Base-by-base conservation (phyloP, 495 filamentous ascomycete species). In the Trichoderma reesei region DNA sequence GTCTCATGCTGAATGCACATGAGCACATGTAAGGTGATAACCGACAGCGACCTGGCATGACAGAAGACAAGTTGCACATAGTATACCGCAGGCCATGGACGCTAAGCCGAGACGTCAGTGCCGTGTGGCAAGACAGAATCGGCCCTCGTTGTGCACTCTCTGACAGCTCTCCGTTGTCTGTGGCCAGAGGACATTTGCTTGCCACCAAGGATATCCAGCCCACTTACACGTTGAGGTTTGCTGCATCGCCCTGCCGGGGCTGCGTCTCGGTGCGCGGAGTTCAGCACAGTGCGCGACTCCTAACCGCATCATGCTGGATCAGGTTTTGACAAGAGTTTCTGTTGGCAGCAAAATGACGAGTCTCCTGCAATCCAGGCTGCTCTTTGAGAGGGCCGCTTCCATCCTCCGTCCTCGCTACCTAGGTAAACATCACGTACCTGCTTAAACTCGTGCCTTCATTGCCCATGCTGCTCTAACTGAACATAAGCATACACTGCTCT, bases 301-400 rank as follows among this genome's bases (percentile, higher is more conserved):
- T 31, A 18, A n/a, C 14, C 3, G 51, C 51, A 14, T 34, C 20
- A 34, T 3, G 51, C 51, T 56, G 20, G 34, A 56, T 56, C 51
- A 56, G 51, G 51, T 56, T 56, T 34, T 34, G 31, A 56, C 51
- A 56, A 9, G 51, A 56, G 51, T 26, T 56, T 56, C 20, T 56
- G 51, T 33, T 56, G 31, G 51, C 10, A 11, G 51, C 3, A 56
- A 56, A 56, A 34, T 56, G 51, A 56, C 51, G 51, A 56, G 51
- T 56, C 51, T 34, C 51, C 3, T 56, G 51, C 18, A 33, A 56
- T 56, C 51, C 11, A 3, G 51, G 6, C 37, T 34, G n/a, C 31
- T 56, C 26, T 56, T 33, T 8, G 10, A 14, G 18, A 10, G 51
- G 51, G 44, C 44, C 44, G 16, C 44, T 48, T 18, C 10, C 20